A percentile compares a stretch with the other conserved stretches of the same genome.
Conservation (phyloP, 805 yeast species). For the Pichia paraexigua region DNA sequence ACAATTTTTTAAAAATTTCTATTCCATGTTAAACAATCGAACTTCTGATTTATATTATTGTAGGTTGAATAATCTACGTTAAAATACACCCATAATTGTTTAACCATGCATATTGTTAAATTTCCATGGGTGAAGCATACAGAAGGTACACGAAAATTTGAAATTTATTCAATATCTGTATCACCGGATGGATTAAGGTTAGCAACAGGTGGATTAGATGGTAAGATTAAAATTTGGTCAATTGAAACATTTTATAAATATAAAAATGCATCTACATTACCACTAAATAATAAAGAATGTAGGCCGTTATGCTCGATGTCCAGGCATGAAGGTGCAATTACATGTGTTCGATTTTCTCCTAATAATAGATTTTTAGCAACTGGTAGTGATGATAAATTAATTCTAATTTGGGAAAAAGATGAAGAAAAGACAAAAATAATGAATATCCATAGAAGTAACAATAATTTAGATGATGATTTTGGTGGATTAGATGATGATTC, state of each 20-base stretch:
- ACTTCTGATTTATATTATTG: too few species aligned
- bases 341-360: slow-evolving; percentile 87
- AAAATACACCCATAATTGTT: not conserved
- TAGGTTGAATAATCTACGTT: not conserved
- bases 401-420: slow-evolving; percentile 89
- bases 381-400: slow-evolving; percentile 91
- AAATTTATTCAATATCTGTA: slow-evolving; percentile 76
- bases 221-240: slow-evolving; percentile 88
- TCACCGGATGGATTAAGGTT: slow-evolving; percentile 76
- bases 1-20: too few species aligned
- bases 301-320: slow-evolving; percentile 84
- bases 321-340: slow-evolving; percentile 94
- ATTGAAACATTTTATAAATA: slow-evolving; percentile 44
- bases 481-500: slow-evolving; percentile 54
- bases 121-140: slow-evolving; percentile 66
- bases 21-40: too few species aligned
- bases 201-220: slow-evolving; percentile 93
- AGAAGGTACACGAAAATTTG: slow-evolving; percentile 76
- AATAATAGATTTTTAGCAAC: slow-evolving; percentile 86
- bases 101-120: slow-evolving; percentile 47
- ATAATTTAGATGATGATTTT: not conserved
- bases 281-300: slow-evolving; percentile 23
- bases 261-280: slow-evolving; percentile 13
- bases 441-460: slow-evolving; percentile 19
- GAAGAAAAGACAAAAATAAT: slow-evolving; percentile 48